Base-by-base conservation (phyloP, 352 stramenopile genomes). In the Halophytophthora polymorphica region DNA sequence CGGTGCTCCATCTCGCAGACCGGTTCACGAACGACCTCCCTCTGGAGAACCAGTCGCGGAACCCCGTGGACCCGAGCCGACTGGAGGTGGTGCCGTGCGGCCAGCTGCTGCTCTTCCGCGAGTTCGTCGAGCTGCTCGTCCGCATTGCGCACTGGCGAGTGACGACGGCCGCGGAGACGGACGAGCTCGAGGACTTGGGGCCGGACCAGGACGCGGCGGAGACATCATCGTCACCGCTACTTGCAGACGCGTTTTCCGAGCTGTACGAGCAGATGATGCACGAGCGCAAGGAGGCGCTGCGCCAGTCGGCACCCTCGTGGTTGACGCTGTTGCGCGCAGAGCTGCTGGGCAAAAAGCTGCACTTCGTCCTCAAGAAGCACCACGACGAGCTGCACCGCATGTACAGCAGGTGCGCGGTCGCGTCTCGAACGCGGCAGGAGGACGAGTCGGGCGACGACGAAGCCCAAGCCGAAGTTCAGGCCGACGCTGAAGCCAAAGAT, bases 111-210 rank as follows among this genome's bases (percentile, higher is more conserved):
- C 56, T 86, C 0, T 86, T 64, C 31, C 70, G 77, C 10, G 77
- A 88, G 56, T 88, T 88, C 45, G 72, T 81, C 6, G 77, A 88
- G 50, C 47, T 88, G 21, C 68, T 88, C n/a, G 69, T 88, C 21
- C 71, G 77, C 8, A 56, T 86, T 11, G 69, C 69, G n/a, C 36
- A 65, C 18, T 58, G 58, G 19, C 66, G 68, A 41, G 45, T 71
- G 12, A 61, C 44, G 29, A 50, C 33, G 22, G 52, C 11, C 15
- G 15, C 54, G n/a, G 45, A 49, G 18, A 19, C 37, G 2, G 42
- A 57, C 25, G 56, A 63, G 2, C 28, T 40, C 6, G 40, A 62
- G 14, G 34, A 58, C 6, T 40, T 67, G 1, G 38, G 44, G 11
- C 53, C 19, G 2, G 23, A 31, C 4, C 4, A 31, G 25, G 25